Conservation (phyloP, 495 filamentous ascomycete species). For the Hypoxylon trugodes region DNA sequence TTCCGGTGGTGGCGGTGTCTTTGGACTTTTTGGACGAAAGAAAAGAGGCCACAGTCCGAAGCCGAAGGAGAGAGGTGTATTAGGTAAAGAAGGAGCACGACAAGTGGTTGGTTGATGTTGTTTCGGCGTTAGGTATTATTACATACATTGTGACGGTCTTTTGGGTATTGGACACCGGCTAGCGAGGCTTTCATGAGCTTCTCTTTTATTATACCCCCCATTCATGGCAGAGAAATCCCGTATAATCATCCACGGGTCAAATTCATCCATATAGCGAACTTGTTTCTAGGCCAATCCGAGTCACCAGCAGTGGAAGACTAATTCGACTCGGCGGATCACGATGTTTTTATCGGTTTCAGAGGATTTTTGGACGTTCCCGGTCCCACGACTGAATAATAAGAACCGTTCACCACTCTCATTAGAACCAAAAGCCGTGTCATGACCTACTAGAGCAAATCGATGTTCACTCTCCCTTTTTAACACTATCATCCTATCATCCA, state of each 20-base stretch:
- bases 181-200: neutral
- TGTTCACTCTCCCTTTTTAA: neutral
- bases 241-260: neutral
- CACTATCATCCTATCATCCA: constrained; percentile 1
- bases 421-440: neutral
- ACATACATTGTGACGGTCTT: constrained; percentile 11
- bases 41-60: constrained; percentile 92
- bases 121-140: constrained; percentile 11
- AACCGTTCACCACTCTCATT: neutral
- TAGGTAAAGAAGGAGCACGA: constrained; percentile 94
- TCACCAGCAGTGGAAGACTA: constrained; percentile 4
- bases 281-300: neutral
- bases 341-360: constrained; percentile 5
- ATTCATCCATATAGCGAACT: neutral
- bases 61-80: constrained; percentile 88
- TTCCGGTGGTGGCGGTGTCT: constrained; percentile 70
- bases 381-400: neutral
- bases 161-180: neutral
- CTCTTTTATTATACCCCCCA: constrained; percentile 15
- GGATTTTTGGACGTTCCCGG: neutral
- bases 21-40: constrained; percentile 87
- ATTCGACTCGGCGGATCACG: constrained; percentile 8
- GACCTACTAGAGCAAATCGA: constrained; percentile 4
- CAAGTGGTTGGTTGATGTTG: constrained; percentile 65
- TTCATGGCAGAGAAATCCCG: constrained; percentile 12